A percentile compares a stretch with the other conserved stretches of the same genome.
phyloP scores from a whole-genome alignment of 805 yeast species.

The Lipomyces mesembrius region DNA sequence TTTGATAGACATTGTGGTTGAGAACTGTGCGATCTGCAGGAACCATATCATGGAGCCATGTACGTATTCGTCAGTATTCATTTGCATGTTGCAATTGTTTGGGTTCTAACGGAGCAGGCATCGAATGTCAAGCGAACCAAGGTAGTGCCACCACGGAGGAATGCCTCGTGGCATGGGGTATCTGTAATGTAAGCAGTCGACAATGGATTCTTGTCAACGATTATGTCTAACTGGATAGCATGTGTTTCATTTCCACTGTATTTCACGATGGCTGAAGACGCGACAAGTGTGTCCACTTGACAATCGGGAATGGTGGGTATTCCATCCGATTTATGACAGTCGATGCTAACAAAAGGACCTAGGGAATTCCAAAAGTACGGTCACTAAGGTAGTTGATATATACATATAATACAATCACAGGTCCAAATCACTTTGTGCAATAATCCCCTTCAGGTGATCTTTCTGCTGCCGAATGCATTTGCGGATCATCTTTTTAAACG shows the following conservation, averaged over 20 bases:
- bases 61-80: slow-evolving; percentile 40
- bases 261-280: slow-evolving; percentile 90
- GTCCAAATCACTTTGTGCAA: background rate
- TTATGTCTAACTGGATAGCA: slow-evolving; percentile 50
- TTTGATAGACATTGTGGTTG: slow-evolving; percentile 72
- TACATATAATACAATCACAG: background rate
- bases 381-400: slow-evolving; percentile 46
- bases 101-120: slow-evolving; percentile 34
- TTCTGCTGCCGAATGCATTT: background rate
- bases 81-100: background rate
- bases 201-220: background rate
- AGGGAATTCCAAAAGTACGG: slow-evolving; percentile 69
- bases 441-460: background rate
- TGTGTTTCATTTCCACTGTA: slow-evolving; percentile 98
- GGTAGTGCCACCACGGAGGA: slow-evolving; percentile 65
- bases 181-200: slow-evolving; percentile 61
- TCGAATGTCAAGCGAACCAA: slow-evolving; percentile 90
- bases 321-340: background rate
- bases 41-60: slow-evolving; percentile 98
- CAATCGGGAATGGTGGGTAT: slow-evolving; percentile 78
- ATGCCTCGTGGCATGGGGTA: slow-evolving; percentile 97
- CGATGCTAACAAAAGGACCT: background rate
- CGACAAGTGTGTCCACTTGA: slow-evolving; percentile 97
- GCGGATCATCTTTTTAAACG: background rate
- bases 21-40: slow-evolving; percentile 97